These are phyloP conservation scores for Echium plantagineum DNA, from an alignment of 257 asterid species.

Conservation along the genomic window DNA sequence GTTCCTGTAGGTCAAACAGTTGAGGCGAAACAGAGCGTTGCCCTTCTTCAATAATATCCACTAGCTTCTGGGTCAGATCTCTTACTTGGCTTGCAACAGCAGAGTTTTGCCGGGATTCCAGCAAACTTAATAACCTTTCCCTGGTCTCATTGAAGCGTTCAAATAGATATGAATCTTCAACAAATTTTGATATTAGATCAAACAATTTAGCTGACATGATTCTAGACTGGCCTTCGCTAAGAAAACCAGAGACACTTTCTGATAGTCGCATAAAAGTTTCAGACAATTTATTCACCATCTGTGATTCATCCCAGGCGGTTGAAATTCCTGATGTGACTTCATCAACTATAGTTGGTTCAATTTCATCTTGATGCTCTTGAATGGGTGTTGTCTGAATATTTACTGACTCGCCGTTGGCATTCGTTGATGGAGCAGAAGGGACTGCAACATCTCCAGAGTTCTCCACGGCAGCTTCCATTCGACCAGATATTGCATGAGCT, in stretches of 20 bases:
- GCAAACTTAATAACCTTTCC: slow-evolving; percentile 41
- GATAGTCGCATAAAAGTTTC: slow-evolving; percentile 69
- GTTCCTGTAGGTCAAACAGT: slow-evolving; percentile 68
- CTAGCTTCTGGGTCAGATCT: slow-evolving; percentile 68
- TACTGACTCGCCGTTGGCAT: too few species aligned
- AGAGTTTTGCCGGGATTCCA: slow-evolving; percentile 62
- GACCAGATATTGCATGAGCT: slow-evolving; percentile 38
- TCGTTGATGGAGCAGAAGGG: too few species aligned
- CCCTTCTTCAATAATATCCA: slow-evolving; percentile 75
- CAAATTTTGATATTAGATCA: slow-evolving; percentile 67
- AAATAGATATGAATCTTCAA: slow-evolving; percentile 62
- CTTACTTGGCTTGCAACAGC: slow-evolving; percentile 59
- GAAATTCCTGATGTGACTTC: slow-evolving; percentile 35
- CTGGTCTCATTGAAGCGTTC: slow-evolving; percentile 58
- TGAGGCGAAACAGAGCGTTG: slow-evolving; percentile 89
- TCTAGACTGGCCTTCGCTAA: slow-evolving; percentile 68
- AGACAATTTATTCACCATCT: slow-evolving; percentile 53
- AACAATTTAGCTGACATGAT: slow-evolving; percentile 70
- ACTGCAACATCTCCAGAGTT: slow-evolving; percentile 21
- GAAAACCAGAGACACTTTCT: slow-evolving; percentile 87
- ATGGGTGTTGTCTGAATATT: slow-evolving; percentile 19
- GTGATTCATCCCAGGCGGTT: slow-evolving; percentile 66
- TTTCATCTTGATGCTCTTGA: slow-evolving; percentile 23
- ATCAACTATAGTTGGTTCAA: slow-evolving; percentile 27
- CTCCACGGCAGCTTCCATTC: slow-evolving; percentile 53